These are phyloP conservation scores for Nicotiana tabacum DNA, from an alignment of 257 asterid genomes.

Conservation along the genomic window DNA sequence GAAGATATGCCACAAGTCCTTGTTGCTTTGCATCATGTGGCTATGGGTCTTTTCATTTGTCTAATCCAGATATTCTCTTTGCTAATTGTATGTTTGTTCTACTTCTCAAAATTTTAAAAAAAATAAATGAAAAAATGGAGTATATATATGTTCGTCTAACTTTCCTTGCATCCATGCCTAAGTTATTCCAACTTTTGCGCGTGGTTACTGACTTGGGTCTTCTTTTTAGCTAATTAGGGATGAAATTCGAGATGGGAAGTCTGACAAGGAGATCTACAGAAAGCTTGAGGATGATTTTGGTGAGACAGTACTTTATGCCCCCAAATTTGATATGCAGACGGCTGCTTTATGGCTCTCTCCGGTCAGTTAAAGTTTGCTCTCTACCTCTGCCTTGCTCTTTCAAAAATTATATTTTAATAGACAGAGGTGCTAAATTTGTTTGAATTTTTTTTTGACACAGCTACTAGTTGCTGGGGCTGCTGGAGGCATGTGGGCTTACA, in stretches of 20 bases:
- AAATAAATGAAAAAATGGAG: not conserved
- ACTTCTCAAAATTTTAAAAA: too few species aligned
- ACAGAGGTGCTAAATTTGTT: constrained; percentile 12
- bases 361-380: constrained; percentile 36
- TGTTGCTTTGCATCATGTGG: constrained; percentile 1
- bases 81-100: not conserved
- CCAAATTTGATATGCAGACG: constrained; percentile 89
- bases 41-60: not conserved
- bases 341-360: constrained; percentile 94
- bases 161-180: not conserved
- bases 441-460: constrained; percentile 27
- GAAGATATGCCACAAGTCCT: not conserved
- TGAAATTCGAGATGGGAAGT: constrained; percentile 67
- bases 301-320: constrained; percentile 83
- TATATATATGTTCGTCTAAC: not conserved
- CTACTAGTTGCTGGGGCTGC: constrained; percentile 69
- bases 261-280: constrained; percentile 76
- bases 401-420: not conserved
- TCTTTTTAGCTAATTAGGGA: constrained; percentile 60
- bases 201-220: not conserved
- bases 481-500: constrained; percentile 79
- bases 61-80: not conserved
- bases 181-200: not conserved
- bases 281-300: constrained; percentile 90
- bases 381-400: not conserved